A percentile compares a stretch with the other conserved stretches of the same genome.
phyloP scores from a whole-genome alignment of 2,329 filamentous ascomycete genomes.

The Fusarium succisae region DNA sequence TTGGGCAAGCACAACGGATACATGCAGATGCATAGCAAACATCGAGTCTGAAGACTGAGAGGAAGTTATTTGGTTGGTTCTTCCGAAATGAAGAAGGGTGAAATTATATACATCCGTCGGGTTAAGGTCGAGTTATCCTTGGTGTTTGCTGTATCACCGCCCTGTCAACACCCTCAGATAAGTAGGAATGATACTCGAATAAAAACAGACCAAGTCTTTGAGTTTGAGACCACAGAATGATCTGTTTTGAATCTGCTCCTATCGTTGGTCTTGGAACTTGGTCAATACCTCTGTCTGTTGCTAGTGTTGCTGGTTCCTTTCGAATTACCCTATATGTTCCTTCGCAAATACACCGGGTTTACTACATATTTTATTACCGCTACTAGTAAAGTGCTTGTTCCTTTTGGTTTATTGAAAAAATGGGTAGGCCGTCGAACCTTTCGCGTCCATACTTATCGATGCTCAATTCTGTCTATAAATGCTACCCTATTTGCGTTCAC shows the following conservation, averaged over 20 bases:
- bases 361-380: not conserved
- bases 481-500: not conserved
- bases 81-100: not conserved
- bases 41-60: not conserved
- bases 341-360: not conserved
- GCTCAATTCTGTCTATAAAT: not conserved
- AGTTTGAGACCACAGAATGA: not conserved
- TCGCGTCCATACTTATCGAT: not conserved
- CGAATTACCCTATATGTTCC: not conserved
- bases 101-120: not conserved
- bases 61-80: not conserved
- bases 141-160: not conserved
- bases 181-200: not conserved
- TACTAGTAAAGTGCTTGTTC: not conserved
- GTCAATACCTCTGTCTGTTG: not conserved
- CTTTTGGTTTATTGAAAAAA: too few relatives aligned
- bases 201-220: not conserved
- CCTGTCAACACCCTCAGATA: not conserved
- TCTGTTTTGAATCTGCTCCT: not conserved
- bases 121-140: not conserved
- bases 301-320: not conserved
- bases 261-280: not conserved
- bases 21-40: not conserved
- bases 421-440: not conserved
- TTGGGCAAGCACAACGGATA: not conserved